Percentiles rank a stretch among this genome's conserved stretches.
These are phyloP conservation scores for Penicillium sp. DNA, from an alignment of 2,329 filamentous ascomycete genomes.

Conservation along the genomic window DNA sequence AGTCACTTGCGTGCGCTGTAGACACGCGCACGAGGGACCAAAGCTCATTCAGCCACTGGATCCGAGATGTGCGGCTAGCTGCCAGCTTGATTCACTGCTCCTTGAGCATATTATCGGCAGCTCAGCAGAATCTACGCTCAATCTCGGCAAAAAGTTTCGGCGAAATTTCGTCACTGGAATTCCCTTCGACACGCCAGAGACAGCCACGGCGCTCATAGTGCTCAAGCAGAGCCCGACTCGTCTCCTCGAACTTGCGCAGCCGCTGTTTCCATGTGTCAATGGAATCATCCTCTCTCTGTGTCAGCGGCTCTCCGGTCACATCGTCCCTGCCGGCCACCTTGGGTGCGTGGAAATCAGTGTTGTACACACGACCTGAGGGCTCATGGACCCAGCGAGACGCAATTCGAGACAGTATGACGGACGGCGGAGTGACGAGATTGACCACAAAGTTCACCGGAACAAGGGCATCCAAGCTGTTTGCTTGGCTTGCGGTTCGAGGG, in stretches of 20 bases:
- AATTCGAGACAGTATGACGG: slow-evolving; percentile 84
- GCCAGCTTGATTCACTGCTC: not conserved
- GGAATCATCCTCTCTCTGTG: slow-evolving; percentile 77
- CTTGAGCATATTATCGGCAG: not conserved
- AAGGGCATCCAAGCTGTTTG: slow-evolving; percentile 66
- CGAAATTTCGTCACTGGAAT: slow-evolving; percentile 90
- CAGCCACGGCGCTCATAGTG: slow-evolving; percentile 83
- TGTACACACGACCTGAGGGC: slow-evolving; percentile 87
- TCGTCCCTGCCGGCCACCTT: slow-evolving; percentile 77
- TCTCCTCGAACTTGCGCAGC: slow-evolving; percentile 79
- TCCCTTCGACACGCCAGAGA: slow-evolving; percentile 77
- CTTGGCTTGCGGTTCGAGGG: slow-evolving; percentile 79
- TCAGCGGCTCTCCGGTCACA: slow-evolving; percentile 78
- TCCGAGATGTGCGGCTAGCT: too few relatives aligned
- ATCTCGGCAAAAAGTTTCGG: slow-evolving; percentile 84
- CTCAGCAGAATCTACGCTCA: slow-evolving; percentile 61
- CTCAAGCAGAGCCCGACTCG: slow-evolving; percentile 74
- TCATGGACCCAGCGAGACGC: slow-evolving; percentile 90
- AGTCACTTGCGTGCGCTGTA: too few relatives aligned
- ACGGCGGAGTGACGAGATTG: slow-evolving; percentile 74
- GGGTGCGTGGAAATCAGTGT: slow-evolving; percentile 85
- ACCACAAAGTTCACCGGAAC: slow-evolving; percentile 95
- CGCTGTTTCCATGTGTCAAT: slow-evolving; percentile 78
- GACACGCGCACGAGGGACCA: too few relatives aligned
- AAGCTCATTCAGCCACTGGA: not conserved